Conservation (phyloP, 345 rosid species). For the Salix suchowensis region DNA sequence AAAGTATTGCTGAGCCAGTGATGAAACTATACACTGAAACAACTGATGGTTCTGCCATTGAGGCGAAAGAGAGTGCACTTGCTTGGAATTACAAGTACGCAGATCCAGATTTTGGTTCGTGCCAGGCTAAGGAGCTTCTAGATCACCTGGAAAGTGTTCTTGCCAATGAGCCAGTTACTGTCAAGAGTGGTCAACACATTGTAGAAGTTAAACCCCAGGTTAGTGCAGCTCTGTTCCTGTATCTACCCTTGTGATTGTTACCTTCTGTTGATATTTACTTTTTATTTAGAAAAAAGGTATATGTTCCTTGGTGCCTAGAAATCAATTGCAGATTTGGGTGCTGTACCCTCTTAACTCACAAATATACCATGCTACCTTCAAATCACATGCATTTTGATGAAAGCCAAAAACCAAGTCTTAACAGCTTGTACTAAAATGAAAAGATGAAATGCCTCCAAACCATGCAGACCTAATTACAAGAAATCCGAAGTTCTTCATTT, state of each 20-base stretch:
- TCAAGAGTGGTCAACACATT: constrained; percentile 75
- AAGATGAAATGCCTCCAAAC: neutral
- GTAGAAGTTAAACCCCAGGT: constrained; percentile 99
- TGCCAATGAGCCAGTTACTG: constrained; percentile 82
- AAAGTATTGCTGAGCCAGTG: constrained; percentile 92
- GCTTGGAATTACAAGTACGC: constrained; percentile 85
- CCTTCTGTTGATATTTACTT: neutral
- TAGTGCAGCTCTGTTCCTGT: constrained; percentile 2
- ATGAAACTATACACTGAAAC: constrained; percentile 89
- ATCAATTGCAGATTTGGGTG: neutral
- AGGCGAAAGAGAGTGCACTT: constrained; percentile 79
- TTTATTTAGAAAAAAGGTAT: neutral
- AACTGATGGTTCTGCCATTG: constrained; percentile 91
- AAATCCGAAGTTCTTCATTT: neutral
- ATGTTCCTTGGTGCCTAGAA: neutral
- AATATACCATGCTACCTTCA: neutral
- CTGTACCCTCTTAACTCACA: neutral
- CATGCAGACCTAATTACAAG: neutral
- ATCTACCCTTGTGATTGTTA: neutral
- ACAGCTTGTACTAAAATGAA: neutral
- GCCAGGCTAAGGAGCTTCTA: constrained; percentile 96
- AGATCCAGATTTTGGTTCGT: constrained; percentile 92
- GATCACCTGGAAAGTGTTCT: constrained; percentile 96
- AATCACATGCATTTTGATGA: neutral
- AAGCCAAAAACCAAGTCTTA: neutral